Evolutionary conservation across 371 early-diverging fungal genomes (phyloP).

Genomic region (Mucor piriformis): DNA sequence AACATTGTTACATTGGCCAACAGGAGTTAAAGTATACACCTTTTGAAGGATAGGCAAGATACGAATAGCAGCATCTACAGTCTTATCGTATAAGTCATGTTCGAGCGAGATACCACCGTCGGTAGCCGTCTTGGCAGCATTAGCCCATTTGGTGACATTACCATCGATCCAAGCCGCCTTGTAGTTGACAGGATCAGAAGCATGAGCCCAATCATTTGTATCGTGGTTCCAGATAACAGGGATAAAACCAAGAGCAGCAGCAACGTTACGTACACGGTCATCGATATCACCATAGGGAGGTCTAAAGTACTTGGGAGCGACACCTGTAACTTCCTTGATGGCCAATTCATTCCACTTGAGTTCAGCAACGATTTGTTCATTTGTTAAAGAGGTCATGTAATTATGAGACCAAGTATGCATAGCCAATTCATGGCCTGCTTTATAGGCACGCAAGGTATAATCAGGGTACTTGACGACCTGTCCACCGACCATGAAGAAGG

Average conservation of each 20-base stretch:
- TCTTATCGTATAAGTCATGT: slow-evolving; percentile 44
- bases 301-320: slow-evolving; percentile 63
- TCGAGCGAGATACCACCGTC: slow-evolving; percentile 47
- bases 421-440: slow-evolving; percentile 56
- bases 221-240: slow-evolving; percentile 53
- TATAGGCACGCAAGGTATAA: slow-evolving; percentile 37
- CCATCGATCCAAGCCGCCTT: slow-evolving; percentile 33
- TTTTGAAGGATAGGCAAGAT: slow-evolving; percentile 39
- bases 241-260: slow-evolving; percentile 47
- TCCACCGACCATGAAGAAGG: slow-evolving; percentile 61
- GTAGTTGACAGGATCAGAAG: slow-evolving; percentile 14
- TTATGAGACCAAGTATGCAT: slow-evolving; percentile 67
- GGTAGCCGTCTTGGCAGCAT: slow-evolving; percentile 24
- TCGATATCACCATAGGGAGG: slow-evolving; percentile 63
- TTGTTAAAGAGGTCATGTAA: slow-evolving; percentile 60
- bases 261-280: slow-evolving; percentile 55
- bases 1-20: slow-evolving; percentile 33
- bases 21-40: slow-evolving; percentile 27
- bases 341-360: slow-evolving; percentile 64
- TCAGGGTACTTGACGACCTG: slow-evolving; percentile 55
- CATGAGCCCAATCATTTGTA: slow-evolving; percentile 48
- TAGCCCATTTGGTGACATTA: slow-evolving; percentile 47
- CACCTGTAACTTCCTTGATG: slow-evolving; percentile 64
- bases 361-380: slow-evolving; percentile 66
- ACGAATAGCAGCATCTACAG: slow-evolving; percentile 44